Evolutionary conservation across 768 basidiomycete genomes (phyloP), one percentile per base, ranked within the genome.

Genomic region (Leccinum ochraceum): DNA sequence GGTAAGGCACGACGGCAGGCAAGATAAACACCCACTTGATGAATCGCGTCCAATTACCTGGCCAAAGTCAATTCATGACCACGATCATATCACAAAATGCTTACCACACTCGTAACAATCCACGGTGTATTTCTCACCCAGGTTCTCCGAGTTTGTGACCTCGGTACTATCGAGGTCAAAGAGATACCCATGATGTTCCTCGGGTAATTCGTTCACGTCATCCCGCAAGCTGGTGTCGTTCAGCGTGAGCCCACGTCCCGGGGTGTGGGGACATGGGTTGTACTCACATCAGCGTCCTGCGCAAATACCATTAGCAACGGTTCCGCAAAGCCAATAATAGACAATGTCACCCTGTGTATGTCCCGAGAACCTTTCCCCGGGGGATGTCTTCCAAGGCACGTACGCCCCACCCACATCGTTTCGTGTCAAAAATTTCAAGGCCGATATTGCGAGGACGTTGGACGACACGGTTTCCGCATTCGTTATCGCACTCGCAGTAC

Each of bases 31-130:
- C 85, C 60, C 63, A 88, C 88, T 90, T 90, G 34, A 90, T 76
- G 62, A 90, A 90, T 4, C 88, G 80, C 8, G 87, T 86, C 89
- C 89, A 90, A 64, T 90, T 90, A 7, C 89, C 88, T 89, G 62
- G 26, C 53, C 54, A 50, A 39, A 39, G 49, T 64, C 57, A 68
- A 49, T 58, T 37, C 46, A 50, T 32, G 53, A 55, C 36, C 52
- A 53, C 2, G 24, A 50, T 37, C 49, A 30, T 34, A 34, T 53
- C 39, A 26, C 37, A 16, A 52, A 26, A 10, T 7, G 60, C 83
- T 49, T 56, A 86, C 88, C 88, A 62, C 70, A 76, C 1, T 66
- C 67, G 54, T 76, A 77, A 0, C 82, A 83, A 66, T 88, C 83
- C 6, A 90, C 88, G 3, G 83, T 84, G 63, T 81, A 89, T 53